A percentile compares a stretch with the other conserved stretches of the same genome.
Conservation (phyloP, 768 basidiomycete genomes). For the Cantharellus cinnabarinus region DNA sequence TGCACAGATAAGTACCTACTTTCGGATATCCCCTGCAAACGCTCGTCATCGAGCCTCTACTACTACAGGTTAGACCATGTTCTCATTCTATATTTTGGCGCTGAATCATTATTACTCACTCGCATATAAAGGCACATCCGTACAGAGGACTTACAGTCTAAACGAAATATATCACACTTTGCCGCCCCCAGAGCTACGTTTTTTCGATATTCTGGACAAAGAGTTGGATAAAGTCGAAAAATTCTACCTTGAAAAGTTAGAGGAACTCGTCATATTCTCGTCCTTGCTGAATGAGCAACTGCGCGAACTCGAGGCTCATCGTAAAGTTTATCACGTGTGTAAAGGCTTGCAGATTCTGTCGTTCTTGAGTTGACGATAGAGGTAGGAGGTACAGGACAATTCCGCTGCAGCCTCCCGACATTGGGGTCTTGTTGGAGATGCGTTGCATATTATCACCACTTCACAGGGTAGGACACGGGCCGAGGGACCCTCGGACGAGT, state of each 20-base stretch:
- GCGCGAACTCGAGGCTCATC: constrained; percentile 50
- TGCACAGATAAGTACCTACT: neutral
- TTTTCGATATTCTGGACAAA: constrained; percentile 56
- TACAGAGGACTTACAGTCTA: constrained; percentile 7
- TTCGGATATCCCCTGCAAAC: neutral
- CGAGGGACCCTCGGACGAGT: too few relatives aligned
- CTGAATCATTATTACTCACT: neutral
- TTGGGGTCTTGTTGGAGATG: neutral
- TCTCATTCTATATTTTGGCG: neutral
- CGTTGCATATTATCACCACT: neutral
- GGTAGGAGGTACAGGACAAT: neutral
- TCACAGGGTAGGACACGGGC: too few relatives aligned
- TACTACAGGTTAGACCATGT: neutral
- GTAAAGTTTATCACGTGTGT: constrained; percentile 34
- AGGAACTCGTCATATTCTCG: constrained; percentile 25
- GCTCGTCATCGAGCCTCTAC: neutral
- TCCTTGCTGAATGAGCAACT: constrained; percentile 45
- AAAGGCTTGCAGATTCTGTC: neutral
- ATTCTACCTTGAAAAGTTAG: constrained; percentile 60
- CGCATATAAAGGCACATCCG: neutral
- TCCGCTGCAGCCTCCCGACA: neutral
- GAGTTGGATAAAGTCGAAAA: constrained; percentile 71
- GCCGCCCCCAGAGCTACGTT: constrained; percentile 38
- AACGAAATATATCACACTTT: constrained; percentile 29
- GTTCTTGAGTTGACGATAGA: neutral